Conservation (phyloP, 352 stramenopile species). For the Phytophthora ohioensis region DNA sequence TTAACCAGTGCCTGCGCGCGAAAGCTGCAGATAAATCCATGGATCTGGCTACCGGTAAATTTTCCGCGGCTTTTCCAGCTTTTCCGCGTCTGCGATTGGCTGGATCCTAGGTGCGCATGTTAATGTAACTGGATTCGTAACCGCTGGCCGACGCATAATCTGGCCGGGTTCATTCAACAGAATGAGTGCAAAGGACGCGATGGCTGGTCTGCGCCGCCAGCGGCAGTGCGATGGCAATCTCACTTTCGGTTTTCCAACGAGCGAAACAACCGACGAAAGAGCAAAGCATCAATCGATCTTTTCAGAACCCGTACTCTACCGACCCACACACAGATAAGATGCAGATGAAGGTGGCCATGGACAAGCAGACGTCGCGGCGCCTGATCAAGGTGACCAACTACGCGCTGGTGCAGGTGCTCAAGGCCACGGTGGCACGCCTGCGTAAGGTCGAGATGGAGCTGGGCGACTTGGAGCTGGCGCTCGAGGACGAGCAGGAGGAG, state of each 20-base stretch:
- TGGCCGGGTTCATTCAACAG: slow-evolving; percentile 20
- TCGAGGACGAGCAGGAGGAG: slow-evolving; percentile 51
- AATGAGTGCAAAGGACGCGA: slow-evolving; percentile 15
- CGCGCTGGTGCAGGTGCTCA: slow-evolving; percentile 52
- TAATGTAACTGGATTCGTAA: slow-evolving; percentile 31
- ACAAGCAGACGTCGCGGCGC: slow-evolving; percentile 44
- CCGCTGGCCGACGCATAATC: slow-evolving; percentile 23
- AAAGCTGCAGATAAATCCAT: not conserved
- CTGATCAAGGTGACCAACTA: slow-evolving; percentile 55
- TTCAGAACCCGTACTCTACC: slow-evolving; percentile 9
- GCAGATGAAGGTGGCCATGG: slow-evolving; percentile 40
- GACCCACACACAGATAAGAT: slow-evolving; percentile 8
- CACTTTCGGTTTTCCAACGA: slow-evolving; percentile 32
- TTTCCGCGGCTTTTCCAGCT: not conserved
- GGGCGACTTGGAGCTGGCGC: slow-evolving; percentile 41
- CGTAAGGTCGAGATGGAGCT: slow-evolving; percentile 46
- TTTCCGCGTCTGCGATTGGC: slow-evolving; percentile 7
- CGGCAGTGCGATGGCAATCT: slow-evolving; percentile 14
- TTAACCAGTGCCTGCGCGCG: too few species aligned
- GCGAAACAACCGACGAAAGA: slow-evolving; percentile 6
- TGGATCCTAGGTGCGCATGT: not conserved
- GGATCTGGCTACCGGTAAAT: not conserved
- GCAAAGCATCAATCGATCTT: slow-evolving; percentile 1
- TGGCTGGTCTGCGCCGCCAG: slow-evolving; percentile 14
- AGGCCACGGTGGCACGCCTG: slow-evolving; percentile 42